Conservation (phyloP, 768 basidiomycete species). For the Tylopilus plumbeoviolaceoides region DNA sequence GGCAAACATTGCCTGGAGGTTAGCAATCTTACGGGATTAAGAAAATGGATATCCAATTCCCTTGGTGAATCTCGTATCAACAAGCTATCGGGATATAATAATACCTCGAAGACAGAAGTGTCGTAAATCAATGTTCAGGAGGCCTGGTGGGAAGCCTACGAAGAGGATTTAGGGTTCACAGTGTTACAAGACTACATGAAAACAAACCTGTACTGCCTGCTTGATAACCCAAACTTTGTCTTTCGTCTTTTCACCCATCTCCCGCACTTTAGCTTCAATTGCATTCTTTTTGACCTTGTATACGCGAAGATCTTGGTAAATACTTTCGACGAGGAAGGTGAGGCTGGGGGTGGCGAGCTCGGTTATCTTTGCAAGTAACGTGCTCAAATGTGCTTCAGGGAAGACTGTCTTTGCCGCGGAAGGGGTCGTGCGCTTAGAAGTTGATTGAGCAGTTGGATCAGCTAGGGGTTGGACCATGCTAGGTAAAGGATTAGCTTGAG, state of each 20-base stretch:
- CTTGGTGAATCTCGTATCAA: neutral
- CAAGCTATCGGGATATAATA: conserved; percentile 6
- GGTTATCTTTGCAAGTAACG: conserved; percentile 61
- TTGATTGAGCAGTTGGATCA: conserved; percentile 16
- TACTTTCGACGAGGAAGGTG: conserved; percentile 63
- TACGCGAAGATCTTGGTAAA: conserved; percentile 64
- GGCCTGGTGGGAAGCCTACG: too few species aligned
- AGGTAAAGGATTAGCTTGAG: conserved; percentile 35
- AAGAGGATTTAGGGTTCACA: neutral
- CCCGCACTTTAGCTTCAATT: conserved; percentile 75
- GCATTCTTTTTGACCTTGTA: conserved; percentile 80
- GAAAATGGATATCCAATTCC: neutral
- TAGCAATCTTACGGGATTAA: conserved; percentile 30
- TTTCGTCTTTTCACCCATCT: conserved; percentile 72
- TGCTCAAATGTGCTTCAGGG: conserved; percentile 60
- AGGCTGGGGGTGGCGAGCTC: conserved; percentile 59
- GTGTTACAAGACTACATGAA: neutral
- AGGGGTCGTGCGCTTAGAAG: conserved; percentile 25
- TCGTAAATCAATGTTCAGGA: conserved; percentile 5
- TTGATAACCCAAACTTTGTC: conserved; percentile 72
- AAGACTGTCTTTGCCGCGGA: conserved; percentile 53
- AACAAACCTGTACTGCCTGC: conserved; percentile 11
- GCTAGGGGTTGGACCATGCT: conserved; percentile 27
- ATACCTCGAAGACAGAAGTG: conserved; percentile 2
- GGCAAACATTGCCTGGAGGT: conserved; percentile 33